A percentile compares a stretch with the other conserved stretches of the same genome.
Evolutionary conservation across 2,329 filamentous ascomycete genomes (phyloP).

Genomic region (Colletotrichum tropicale): DNA sequence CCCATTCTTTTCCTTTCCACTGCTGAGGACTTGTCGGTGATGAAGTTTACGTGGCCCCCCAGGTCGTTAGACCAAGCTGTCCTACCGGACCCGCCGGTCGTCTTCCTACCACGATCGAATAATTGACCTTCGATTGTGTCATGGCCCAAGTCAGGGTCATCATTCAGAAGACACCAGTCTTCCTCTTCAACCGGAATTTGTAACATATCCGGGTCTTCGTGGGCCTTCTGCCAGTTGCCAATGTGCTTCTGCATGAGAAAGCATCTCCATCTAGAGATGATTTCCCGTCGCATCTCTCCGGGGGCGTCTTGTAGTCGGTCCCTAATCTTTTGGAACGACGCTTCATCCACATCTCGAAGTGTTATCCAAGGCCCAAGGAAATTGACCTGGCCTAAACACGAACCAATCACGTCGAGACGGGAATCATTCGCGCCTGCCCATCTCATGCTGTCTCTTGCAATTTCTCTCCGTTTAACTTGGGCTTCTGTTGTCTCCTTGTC

Average conservation of each 20-base stretch:
- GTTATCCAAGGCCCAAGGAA: neutral
- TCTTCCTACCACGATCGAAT: neutral
- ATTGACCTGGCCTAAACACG: neutral
- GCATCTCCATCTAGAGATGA: neutral
- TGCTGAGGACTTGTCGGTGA: neutral
- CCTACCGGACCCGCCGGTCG: neutral
- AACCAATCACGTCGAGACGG: neutral
- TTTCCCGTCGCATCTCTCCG: neutral
- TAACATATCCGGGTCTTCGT: neutral
- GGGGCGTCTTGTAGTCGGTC: neutral
- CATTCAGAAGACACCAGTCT: neutral
- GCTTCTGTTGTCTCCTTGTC: neutral
- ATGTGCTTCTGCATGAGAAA: neutral
- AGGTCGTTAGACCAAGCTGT: neutral
- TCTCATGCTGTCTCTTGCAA: rapidly evolving
- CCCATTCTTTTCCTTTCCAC: neutral
- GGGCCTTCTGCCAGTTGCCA: neutral
- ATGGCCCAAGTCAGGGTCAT: neutral
- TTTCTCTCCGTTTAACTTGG: rapidly evolving
- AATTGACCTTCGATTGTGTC: neutral
- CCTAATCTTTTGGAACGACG: neutral
- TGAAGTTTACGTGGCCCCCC: rapidly evolving
- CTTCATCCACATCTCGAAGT: neutral
- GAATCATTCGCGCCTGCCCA: neutral
- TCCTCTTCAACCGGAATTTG: rapidly evolving